These are phyloP conservation scores for Leccinum fibrillosum DNA, from an alignment of 768 basidiomycete genomes.

Conservation along the genomic window DNA sequence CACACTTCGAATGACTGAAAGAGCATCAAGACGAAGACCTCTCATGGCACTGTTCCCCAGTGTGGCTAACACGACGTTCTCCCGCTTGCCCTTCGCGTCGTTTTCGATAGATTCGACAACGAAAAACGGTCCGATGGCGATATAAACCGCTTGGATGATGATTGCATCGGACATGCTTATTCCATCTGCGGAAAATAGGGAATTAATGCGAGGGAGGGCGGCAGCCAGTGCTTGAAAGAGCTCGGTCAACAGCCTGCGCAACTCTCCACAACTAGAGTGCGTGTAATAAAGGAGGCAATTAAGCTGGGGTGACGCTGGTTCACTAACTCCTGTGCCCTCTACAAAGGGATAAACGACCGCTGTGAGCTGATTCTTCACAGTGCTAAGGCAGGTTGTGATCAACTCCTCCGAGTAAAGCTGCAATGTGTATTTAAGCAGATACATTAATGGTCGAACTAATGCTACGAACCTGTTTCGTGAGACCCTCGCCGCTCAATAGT, in stretches of 20 bases:
- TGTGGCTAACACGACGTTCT: slow-evolving; percentile 53
- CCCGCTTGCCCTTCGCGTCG: slow-evolving; percentile 56
- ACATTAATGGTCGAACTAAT: neutral
- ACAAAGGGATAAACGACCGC: slow-evolving; percentile 84
- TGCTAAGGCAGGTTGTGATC: slow-evolving; percentile 71
- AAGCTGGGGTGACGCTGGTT: slow-evolving; percentile 47
- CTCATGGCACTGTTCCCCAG: slow-evolving; percentile 81
- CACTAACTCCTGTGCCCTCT: slow-evolving; percentile 53
- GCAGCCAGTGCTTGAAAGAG: slow-evolving; percentile 71
- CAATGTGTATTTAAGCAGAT: neutral
- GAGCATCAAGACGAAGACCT: slow-evolving; percentile 73
- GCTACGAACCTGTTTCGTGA: slow-evolving; percentile 77
- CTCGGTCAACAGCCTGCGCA: slow-evolving; percentile 55
- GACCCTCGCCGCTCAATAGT: slow-evolving; percentile 70
- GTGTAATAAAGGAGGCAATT: slow-evolving; percentile 47
- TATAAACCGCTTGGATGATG: slow-evolving; percentile 90
- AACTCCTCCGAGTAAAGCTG: slow-evolving; percentile 94
- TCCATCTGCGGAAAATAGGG: slow-evolving; percentile 67
- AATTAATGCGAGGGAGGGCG: slow-evolving; percentile 70
- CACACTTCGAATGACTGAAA: slow-evolving; percentile 83
- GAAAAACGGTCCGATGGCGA: slow-evolving; percentile 93
- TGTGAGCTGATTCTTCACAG: slow-evolving; percentile 78
- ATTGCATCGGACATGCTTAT: slow-evolving; percentile 81
- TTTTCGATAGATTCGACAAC: slow-evolving; percentile 66
- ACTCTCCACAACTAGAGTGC: slow-evolving; percentile 30